A percentile compares a stretch with the other conserved stretches of the same genome.
Evolutionary conservation across 179 eudicot genomes (phyloP).

Genomic region (Actinidia arguta): DNA sequence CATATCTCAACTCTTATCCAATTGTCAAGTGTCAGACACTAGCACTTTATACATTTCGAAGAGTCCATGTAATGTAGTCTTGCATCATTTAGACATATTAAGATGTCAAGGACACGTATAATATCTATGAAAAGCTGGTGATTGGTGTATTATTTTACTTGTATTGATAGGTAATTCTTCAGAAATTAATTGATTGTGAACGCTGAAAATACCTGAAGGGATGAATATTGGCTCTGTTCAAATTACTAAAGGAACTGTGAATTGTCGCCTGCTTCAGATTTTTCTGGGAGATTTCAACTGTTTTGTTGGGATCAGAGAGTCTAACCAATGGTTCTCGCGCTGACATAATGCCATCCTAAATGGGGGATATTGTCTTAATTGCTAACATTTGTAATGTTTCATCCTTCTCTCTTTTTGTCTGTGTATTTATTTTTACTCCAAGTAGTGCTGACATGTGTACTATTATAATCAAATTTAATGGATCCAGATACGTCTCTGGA

Average conservation of each 20-base stretch:
- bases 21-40: too few species aligned
- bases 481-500: too few species aligned
- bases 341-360: background rate
- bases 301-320: background rate
- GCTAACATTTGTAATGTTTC: background rate
- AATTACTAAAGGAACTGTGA: background rate
- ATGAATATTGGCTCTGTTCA: background rate
- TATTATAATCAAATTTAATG: too few species aligned
- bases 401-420: background rate
- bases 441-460: background rate
- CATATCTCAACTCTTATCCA: too few species aligned
- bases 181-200: conserved; percentile 38
- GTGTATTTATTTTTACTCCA: background rate
- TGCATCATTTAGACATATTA: too few species aligned
- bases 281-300: background rate
- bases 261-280: background rate
- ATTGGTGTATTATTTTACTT: background rate
- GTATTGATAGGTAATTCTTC: conserved; percentile 39
- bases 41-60: too few species aligned
- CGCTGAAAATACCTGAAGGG: conserved; percentile 21
- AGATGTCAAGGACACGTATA: background rate
- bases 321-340: background rate
- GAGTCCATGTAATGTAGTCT: too few species aligned
- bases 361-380: background rate
- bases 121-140: background rate